phyloP scores from a whole-genome alignment of 257 asterid genomes.

The Coffea canephora region DNA sequence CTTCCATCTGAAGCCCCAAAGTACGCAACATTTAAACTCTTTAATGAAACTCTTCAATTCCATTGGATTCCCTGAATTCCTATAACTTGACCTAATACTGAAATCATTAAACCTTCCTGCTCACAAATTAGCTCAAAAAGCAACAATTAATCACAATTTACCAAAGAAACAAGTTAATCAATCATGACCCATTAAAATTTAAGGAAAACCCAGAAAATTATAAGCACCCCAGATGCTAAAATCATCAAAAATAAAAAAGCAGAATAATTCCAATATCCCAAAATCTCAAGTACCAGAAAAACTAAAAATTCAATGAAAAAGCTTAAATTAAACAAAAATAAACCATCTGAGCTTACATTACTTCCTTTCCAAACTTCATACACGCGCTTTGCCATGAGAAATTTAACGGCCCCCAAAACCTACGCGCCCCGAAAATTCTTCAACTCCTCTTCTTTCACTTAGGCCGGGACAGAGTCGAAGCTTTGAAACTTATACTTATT shows the following conservation, averaged over 20 bases:
- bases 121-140: background rate
- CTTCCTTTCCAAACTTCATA: constrained; percentile 94
- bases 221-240: constrained; percentile 21
- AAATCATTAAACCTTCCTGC: background rate
- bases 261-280: background rate
- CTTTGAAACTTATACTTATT: constrained; percentile 58
- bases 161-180: constrained; percentile 4
- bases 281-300: constrained; percentile 5
- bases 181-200: constrained; percentile 13
- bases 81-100: background rate
- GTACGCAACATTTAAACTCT: background rate
- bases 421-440: constrained; percentile 15
- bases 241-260: constrained; percentile 20
- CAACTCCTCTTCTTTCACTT: constrained; percentile 23
- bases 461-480: constrained; percentile 58
- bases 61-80: background rate
- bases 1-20: background rate
- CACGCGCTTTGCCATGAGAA: constrained; percentile 89
- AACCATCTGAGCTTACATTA: constrained; percentile 66
- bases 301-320: constrained; percentile 1
- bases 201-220: constrained; percentile 18
- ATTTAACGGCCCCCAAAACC: constrained; percentile 12
- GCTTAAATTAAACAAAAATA: constrained; percentile 13
- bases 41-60: background rate
- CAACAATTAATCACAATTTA: constrained; percentile 3